These are phyloP conservation scores for Alternaria conjuncta DNA, from an alignment of 2,329 filamentous ascomycete genomes.

Conservation along the genomic window DNA sequence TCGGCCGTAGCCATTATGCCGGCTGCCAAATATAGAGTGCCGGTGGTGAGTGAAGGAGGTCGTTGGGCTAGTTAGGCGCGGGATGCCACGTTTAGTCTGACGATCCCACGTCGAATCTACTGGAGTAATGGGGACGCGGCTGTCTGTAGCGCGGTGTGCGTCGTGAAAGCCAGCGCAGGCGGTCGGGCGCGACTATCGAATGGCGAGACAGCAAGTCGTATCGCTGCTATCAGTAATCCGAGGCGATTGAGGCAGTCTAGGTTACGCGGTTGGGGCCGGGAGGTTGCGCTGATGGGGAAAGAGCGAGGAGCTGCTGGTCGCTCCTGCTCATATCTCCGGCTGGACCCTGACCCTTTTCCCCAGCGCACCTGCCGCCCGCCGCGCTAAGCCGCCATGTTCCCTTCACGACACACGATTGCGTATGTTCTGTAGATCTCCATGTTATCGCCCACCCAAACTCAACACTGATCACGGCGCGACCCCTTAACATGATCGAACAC, in stretches of 20 bases:
- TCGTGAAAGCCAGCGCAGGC: neutral
- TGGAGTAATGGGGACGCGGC: neutral
- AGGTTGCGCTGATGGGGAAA: slow-evolving; percentile 1
- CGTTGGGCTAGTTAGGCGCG: slow-evolving; percentile 3
- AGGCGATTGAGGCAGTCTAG: neutral
- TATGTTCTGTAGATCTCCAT: slow-evolving; percentile 13
- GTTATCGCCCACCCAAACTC: slow-evolving; percentile 1
- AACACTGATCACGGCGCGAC: neutral
- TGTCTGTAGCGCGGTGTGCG: neutral
- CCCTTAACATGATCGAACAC: slow-evolving; percentile 14
- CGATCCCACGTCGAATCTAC: slow-evolving; percentile 17
- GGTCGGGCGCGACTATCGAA: neutral
- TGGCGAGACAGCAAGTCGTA: neutral
- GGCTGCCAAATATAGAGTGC: slow-evolving; percentile 16
- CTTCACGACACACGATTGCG: slow-evolving; percentile 11
- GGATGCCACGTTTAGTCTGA: slow-evolving; percentile 10
- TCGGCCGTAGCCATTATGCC: slow-evolving; percentile 54
- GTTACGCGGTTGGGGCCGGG: slow-evolving; percentile 1
- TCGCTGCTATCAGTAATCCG: neutral
- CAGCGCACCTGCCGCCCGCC: slow-evolving; percentile 12
- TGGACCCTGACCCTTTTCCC: slow-evolving; percentile 29
- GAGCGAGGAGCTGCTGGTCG: neutral
- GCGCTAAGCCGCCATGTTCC: slow-evolving; percentile 1
- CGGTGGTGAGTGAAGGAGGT: slow-evolving; percentile 1
- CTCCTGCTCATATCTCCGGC: slow-evolving; percentile 8